These are phyloP conservation scores for Diaporthe humulicola DNA, from an alignment of 2,329 filamentous ascomycete genomes.

Conservation along the genomic window DNA sequence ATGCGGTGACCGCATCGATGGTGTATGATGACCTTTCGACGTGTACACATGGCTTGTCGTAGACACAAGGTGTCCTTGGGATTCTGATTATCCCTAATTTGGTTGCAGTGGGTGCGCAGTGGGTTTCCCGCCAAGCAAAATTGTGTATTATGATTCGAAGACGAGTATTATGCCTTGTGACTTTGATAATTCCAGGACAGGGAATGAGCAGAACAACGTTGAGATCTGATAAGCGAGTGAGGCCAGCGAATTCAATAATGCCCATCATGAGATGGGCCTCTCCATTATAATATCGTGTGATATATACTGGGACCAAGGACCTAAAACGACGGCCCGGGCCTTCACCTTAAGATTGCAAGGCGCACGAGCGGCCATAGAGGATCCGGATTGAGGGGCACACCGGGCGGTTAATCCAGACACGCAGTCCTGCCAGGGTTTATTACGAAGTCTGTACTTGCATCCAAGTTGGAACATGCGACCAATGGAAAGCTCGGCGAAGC, in stretches of 20 bases:
- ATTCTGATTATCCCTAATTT: neutral
- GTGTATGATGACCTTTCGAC: conserved; percentile 48
- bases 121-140: neutral
- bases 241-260: too few species aligned
- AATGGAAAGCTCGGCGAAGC: conserved; percentile 29
- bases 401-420: conserved; percentile 32
- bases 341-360: conserved; percentile 14
- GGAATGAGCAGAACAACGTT: too few species aligned
- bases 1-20: conserved; percentile 51
- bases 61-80: neutral
- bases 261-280: neutral
- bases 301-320: neutral
- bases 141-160: neutral
- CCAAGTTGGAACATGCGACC: conserved; percentile 25
- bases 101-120: neutral
- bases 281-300: neutral
- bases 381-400: conserved; percentile 25
- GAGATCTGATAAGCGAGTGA: neutral
- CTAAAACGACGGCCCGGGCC: conserved; percentile 30
- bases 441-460: conserved; percentile 27
- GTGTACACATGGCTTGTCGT: conserved; percentile 42
- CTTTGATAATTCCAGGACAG: neutral
- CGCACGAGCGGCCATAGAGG: conserved; percentile 5
- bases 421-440: conserved; percentile 23
- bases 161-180: neutral